Evolutionary conservation across 805 yeast genomes (phyloP), one percentile per base, ranked within the genome.

Genomic region (Wickerhamiella sergipiensis): DNA sequence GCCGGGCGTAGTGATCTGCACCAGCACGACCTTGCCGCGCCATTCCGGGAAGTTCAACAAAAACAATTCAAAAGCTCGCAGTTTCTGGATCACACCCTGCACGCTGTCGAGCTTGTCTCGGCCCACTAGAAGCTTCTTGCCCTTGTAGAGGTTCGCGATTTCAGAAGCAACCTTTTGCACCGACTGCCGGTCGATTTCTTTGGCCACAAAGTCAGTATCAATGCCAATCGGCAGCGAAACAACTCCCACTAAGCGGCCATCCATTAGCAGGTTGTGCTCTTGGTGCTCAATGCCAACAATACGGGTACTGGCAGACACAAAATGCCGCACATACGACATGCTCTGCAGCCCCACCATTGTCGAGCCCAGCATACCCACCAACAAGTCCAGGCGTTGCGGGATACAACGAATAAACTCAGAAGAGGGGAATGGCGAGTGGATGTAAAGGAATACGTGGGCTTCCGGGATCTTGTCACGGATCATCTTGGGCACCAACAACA

Each of bases 391-490:
- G 57, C 98, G 76, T 66, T 85, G 85, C 39, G 95, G 81, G 36
- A 94, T 67, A 58, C 95, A 85, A 55, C 97, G 76, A 69, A 92
- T 87, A 65, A 89, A 88, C 67, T 92, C 99, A 17, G 88, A 81
- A 23, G 95, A 81, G 12, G 97, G 96, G 74, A 90, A 89, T n/a
- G 97, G 95, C 2, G 86, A 77, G 65, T 89, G 96, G 57, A 89
- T 67, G 66, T 78, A 88, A 49, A 85, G 78, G 13, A 90, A 92
- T 56, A 89, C 83, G 54, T 72, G 71, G 6, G 85, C 84, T 51
- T 81, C 77, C 2, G 86, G 86, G 47, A 83, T 72, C 60, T 77
- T 79, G 83, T 82, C 80, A 57, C 95, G 75, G 56, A 89, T 68
- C 65, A 89, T 73, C 62, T 83, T 92, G 2, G 97, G 97, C 52